Evolutionary conservation across 2,329 filamentous ascomycete species (phyloP), one percentile per base, ranked within the genome.

Genomic region (Claviceps sp.): DNA sequence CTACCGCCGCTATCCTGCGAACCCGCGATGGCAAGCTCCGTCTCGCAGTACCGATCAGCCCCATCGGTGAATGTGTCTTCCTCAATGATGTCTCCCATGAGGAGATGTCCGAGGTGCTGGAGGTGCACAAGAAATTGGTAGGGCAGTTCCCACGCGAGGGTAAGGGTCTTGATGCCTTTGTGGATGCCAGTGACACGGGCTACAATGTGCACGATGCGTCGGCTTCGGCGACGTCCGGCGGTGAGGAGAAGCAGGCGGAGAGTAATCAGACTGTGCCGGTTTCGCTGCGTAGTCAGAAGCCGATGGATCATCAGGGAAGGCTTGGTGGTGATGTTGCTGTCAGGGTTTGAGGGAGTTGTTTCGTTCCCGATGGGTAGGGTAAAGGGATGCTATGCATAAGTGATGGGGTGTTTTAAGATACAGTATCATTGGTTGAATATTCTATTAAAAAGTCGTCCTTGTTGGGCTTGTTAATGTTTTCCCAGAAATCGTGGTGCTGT

Each of bases 101-200:
- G 14, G 82, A 87, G 58, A 77, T 87, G 71, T 75, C 75, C 54
- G 66, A 66, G 4, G 82, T 81, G 2, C 69, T 87, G 14, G 69
- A 70, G 47, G 70, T 71, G 62, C 84, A 87, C 69, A 87, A 87
- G 70, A 66, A 76, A 50, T 56, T 83, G 7, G 79, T 81, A 70
- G 77, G 78, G 62, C 67, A 70, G 20, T 86, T 79, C 58, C 79
- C 83, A 4, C 75, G 84, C 2, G 64, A 77, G 37, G 84, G 84
- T 22, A 79, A 74, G 44, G 84, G 84, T 26, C 55, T 87, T 1
- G 84, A 87, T 57, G 82, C 83, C 0, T 86, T 77, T 54, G 84
- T 87, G 7, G 84, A 87, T 61, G 70, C 77, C 1, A 81, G 77
- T 53, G 84, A 87, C 58, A 87, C 82, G 47, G 84, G 84, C 0